Conservation (phyloP, 306 rosid species). For the cucumber (Cucumis sativus) region DNA sequence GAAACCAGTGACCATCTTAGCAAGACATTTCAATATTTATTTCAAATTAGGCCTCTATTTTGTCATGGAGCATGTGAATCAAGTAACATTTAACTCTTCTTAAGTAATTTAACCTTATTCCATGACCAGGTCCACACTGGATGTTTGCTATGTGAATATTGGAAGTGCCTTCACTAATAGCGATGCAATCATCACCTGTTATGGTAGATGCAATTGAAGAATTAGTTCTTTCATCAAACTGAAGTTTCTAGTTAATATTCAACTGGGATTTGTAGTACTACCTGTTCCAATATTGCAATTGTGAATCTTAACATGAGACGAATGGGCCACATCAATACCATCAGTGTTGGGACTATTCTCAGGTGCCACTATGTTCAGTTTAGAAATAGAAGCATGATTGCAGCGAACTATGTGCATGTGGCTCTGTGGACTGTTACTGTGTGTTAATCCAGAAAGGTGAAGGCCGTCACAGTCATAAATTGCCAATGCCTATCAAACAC, state of each 20-base stretch:
- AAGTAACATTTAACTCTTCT: background rate
- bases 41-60: background rate
- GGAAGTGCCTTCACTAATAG: conserved; percentile 9
- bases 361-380: background rate
- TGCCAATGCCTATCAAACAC: background rate
- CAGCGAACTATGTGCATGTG: background rate
- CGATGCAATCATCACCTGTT: conserved; percentile 20
- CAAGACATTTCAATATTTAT: background rate
- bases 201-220: background rate
- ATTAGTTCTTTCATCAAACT: background rate
- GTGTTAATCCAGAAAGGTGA: conserved; percentile 2
- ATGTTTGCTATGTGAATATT: conserved; percentile 12
- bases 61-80: background rate
- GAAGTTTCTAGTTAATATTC: background rate
- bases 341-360: conserved; percentile 19
- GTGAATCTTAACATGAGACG: background rate
- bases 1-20: background rate
- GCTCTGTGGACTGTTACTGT: background rate
- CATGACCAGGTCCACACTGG: conserved; percentile 42
- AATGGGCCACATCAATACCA: conserved; percentile 1
- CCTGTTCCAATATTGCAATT: conserved; percentile 7
- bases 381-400: conserved; percentile 4
- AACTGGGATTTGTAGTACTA: background rate
- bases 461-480: background rate
- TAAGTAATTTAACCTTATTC: conserved; percentile 32